These are phyloP conservation scores for Amaranthus cruentus DNA, from an alignment of 148 eudicot species.

Conservation along the genomic window DNA sequence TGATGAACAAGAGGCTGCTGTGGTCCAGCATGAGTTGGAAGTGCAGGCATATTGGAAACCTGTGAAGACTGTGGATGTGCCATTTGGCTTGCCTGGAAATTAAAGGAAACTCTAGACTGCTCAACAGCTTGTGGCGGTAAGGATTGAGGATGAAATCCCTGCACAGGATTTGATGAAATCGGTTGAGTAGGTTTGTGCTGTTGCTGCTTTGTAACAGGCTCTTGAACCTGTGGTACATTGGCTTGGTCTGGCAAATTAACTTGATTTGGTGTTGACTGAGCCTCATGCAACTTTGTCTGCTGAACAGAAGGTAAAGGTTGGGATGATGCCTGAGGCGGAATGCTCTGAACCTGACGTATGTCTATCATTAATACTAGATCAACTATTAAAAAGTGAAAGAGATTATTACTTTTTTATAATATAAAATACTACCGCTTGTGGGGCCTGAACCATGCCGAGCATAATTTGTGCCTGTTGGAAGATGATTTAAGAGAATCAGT, in stretches of 20 bases:
- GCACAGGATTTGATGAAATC: constrained; percentile 38
- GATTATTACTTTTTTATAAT: background rate
- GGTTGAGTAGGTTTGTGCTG: constrained; percentile 42
- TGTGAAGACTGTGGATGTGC: constrained; percentile 56
- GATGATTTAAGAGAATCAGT: constrained; percentile 7
- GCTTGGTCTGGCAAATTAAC: constrained; percentile 47
- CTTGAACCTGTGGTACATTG: constrained; percentile 35
- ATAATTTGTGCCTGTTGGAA: constrained; percentile 80
- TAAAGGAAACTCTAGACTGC: constrained; percentile 42
- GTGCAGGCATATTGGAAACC: constrained; percentile 45
- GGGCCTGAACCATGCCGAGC: constrained; percentile 94
- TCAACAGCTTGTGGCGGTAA: constrained; percentile 43
- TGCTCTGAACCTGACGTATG: constrained; percentile 37
- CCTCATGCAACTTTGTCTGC: constrained; percentile 40
- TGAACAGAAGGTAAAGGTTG: constrained; percentile 38
- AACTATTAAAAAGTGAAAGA: background rate
- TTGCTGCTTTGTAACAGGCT: constrained; percentile 46
- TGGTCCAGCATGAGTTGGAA: constrained; percentile 44
- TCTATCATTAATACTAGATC: constrained; percentile 1
- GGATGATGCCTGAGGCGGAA: constrained; percentile 46
- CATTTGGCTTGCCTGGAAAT: constrained; percentile 43
- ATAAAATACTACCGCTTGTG: constrained; percentile 51
- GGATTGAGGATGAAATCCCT: constrained; percentile 46
- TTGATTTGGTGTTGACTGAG: constrained; percentile 50
- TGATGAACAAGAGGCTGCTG: constrained; percentile 50